phyloP scores from a whole-genome alignment of 1,284 basidiomycete species.

The Puccinia sorghi region DNA sequence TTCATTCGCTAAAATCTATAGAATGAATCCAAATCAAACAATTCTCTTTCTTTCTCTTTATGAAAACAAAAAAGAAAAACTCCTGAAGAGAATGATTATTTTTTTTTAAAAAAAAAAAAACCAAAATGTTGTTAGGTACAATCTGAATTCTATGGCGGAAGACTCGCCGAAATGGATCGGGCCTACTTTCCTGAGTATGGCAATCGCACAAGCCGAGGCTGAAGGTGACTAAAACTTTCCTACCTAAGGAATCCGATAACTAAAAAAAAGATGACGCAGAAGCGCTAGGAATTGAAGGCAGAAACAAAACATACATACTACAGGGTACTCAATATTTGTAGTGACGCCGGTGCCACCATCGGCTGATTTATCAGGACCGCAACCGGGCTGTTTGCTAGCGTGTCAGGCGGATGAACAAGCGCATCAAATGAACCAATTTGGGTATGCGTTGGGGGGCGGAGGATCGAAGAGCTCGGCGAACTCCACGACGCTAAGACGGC shows the following conservation, averaged over 20 bases:
- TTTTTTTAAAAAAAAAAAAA: too few relatives aligned
- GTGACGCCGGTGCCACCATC: conserved; percentile 32
- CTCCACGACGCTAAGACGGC: conserved; percentile 15
- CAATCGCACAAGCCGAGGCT: conserved; percentile 79
- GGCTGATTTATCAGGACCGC: conserved; percentile 24
- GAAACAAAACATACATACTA: background rate
- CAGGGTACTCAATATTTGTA: conserved; percentile 49
- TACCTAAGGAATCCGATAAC: background rate
- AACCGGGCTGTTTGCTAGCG: conserved; percentile 27
- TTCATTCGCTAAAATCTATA: background rate
- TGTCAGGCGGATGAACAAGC: conserved; percentile 46
- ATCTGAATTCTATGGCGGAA: conserved; percentile 75
- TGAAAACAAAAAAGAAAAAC: too few relatives aligned
- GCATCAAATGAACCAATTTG: background rate
- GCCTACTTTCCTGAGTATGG: conserved; percentile 78
- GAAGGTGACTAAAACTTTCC: conserved; percentile 65
- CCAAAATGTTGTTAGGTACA: too few relatives aligned
- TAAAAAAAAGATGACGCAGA: background rate
- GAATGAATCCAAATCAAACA: background rate
- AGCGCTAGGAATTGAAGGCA: background rate
- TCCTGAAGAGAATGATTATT: too few relatives aligned
- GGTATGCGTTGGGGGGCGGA: background rate
- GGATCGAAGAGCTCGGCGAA: background rate
- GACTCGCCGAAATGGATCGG: conserved; percentile 76
- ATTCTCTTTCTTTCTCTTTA: too few relatives aligned